Evolutionary conservation across 2,329 filamentous ascomycete species (phyloP).

Genomic region (Berkeleyomyces basicola): DNA sequence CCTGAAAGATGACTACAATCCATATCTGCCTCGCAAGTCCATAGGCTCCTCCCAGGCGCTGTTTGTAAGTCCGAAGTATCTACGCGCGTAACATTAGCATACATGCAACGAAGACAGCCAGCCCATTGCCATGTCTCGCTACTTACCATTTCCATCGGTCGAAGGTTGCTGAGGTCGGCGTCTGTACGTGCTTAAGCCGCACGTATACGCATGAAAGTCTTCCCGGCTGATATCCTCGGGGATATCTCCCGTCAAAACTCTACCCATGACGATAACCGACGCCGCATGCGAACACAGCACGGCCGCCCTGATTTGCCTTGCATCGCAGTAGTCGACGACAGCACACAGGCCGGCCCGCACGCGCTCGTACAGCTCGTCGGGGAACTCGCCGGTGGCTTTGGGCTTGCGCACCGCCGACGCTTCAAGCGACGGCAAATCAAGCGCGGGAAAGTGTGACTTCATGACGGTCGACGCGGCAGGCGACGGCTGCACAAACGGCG

Average conservation of each 20-base stretch:
- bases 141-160: neutral
- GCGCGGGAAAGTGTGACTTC: slow-evolving; percentile 48
- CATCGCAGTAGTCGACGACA: slow-evolving; percentile 58
- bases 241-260: slow-evolving; percentile 63
- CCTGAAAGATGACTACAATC: slow-evolving; percentile 68
- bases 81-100: slow-evolving; percentile 6
- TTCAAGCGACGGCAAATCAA: slow-evolving; percentile 41
- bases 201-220: slow-evolving; percentile 76
- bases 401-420: slow-evolving; percentile 42
- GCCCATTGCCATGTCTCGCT: neutral
- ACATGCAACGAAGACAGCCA: neutral
- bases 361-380: slow-evolving; percentile 64
- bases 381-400: slow-evolving; percentile 53
- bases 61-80: neutral
- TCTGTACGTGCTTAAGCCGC: slow-evolving; percentile 52
- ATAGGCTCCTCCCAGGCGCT: slow-evolving; percentile 41
- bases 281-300: slow-evolving; percentile 84
- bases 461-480: slow-evolving; percentile 51
- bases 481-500: slow-evolving; percentile 68
- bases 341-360: slow-evolving; percentile 51
- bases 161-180: neutral
- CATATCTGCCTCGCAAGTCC: slow-evolving; percentile 65
- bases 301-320: slow-evolving; percentile 50
- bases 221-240: slow-evolving; percentile 54
- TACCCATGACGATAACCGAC: slow-evolving; percentile 69